Evolutionary conservation across 2,329 filamentous ascomycete species (phyloP).

Genomic region (Calonectria multiphialidica): DNA sequence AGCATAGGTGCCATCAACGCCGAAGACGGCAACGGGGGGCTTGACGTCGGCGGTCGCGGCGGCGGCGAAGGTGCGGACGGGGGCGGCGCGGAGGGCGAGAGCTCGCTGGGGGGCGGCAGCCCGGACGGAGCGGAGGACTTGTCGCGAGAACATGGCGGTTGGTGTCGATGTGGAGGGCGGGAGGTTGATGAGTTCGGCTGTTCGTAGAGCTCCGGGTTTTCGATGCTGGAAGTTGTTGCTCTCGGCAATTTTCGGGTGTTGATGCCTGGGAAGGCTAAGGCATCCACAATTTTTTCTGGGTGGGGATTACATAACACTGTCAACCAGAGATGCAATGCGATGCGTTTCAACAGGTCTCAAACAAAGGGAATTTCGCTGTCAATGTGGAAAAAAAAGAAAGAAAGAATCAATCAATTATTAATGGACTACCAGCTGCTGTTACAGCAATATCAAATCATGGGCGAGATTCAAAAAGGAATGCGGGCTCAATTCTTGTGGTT

Average conservation of each 20-base stretch:
- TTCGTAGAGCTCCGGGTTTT: slow-evolving; percentile 45
- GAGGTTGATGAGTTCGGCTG: slow-evolving; percentile 35
- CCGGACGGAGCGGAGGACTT: slow-evolving; percentile 68
- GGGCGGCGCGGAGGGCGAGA: slow-evolving; percentile 55
- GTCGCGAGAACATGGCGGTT: slow-evolving; percentile 69
- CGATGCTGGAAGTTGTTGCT: slow-evolving; percentile 51
- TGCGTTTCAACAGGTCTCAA: neutral
- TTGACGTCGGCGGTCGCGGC: slow-evolving; percentile 76
- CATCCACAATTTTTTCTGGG: slow-evolving; percentile 46
- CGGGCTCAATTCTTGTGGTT: neutral
- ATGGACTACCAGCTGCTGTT: neutral
- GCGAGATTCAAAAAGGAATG: neutral
- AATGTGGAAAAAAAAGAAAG: neutral
- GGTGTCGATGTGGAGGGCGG: slow-evolving; percentile 27
- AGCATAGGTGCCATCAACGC: slow-evolving; percentile 97
- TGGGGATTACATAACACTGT: slow-evolving; percentile 44
- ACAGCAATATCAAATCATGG: neutral
- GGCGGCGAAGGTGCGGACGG: slow-evolving; percentile 85
- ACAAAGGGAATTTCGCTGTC: neutral
- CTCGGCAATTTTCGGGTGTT: slow-evolving; percentile 58
- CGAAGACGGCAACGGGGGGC: slow-evolving; percentile 92
- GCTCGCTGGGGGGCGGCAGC: slow-evolving; percentile 72
- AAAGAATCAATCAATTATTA: no score
- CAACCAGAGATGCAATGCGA: neutral
- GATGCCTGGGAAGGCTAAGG: slow-evolving; percentile 55